These are phyloP conservation scores for Boletales sp. DNA, from an alignment of 768 basidiomycete genomes.

Conservation along the genomic window DNA sequence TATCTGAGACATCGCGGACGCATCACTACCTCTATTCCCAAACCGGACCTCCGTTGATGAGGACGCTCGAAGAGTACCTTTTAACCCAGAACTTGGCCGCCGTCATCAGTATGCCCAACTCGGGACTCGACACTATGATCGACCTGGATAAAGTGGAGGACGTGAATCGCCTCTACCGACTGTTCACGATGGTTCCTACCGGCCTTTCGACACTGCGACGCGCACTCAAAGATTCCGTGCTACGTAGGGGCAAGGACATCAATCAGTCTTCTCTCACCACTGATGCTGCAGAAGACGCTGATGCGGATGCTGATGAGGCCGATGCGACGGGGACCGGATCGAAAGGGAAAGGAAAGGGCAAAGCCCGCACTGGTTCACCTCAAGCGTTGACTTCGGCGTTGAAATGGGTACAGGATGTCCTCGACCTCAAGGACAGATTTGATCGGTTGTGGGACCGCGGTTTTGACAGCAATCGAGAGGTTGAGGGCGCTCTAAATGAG, in stretches of 20 bases:
- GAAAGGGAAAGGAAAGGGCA: constrained; percentile 57
- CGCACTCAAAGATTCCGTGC: constrained; percentile 68
- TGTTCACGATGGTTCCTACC: constrained; percentile 63
- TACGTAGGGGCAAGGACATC: constrained; percentile 72
- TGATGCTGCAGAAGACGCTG: constrained; percentile 35
- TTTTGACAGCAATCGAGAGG: constrained; percentile 66
- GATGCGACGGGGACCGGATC: constrained; percentile 31
- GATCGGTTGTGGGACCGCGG: constrained; percentile 69
- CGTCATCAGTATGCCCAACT: constrained; percentile 75
- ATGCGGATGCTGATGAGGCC: constrained; percentile 33
- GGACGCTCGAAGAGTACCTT: constrained; percentile 75
- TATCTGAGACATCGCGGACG: constrained; percentile 79
- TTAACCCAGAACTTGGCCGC: constrained; percentile 72
- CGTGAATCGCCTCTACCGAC: constrained; percentile 71
- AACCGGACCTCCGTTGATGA: constrained; percentile 63
- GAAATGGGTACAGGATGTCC: constrained; percentile 90
- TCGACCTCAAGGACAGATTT: constrained; percentile 90
- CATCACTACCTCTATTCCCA: constrained; percentile 81
- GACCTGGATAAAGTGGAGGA: constrained; percentile 76
- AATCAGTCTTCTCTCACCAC: constrained; percentile 57
- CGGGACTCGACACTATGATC: constrained; percentile 86
- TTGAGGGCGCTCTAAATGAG: constrained; percentile 83
- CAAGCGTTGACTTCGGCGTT: constrained; percentile 60
- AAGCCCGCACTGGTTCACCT: constrained; percentile 40
- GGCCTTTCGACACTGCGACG: constrained; percentile 65